phyloP scores from a whole-genome alignment of 805 yeast genomes.

The Zygotorulaspora sp. region DNA sequence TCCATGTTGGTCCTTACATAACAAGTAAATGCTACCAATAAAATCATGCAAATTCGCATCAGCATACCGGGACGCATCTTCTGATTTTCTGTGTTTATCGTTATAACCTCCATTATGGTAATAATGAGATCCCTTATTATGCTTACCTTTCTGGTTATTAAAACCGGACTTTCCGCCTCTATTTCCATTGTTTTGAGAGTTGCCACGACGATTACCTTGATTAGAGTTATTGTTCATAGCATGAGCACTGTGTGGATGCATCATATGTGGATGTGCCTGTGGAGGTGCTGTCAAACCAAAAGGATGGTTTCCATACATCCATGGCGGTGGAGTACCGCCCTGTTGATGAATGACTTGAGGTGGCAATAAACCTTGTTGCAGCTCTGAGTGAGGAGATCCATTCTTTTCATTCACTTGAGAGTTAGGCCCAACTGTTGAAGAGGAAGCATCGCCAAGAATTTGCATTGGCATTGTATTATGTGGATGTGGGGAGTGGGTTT shows the following conservation, averaged over 20 bases:
- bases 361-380: background rate
- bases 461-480: constrained; percentile 21
- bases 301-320: constrained; percentile 33
- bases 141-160: constrained; percentile 13
- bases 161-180: constrained; percentile 21
- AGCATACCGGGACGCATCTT: constrained; percentile 65
- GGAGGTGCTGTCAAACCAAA: constrained; percentile 32
- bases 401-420: constrained; percentile 4
- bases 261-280: constrained; percentile 20
- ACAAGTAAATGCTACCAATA: constrained; percentile 64
- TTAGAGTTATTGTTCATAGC: constrained; percentile 13
- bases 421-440: background rate
- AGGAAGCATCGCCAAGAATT: background rate
- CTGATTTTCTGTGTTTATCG: constrained; percentile 34
- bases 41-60: constrained; percentile 67
- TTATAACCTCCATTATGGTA: constrained; percentile 12
- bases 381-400: background rate
- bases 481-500: constrained; percentile 2
- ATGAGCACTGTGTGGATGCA: constrained; percentile 10
- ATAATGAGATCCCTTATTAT: constrained; percentile 12
- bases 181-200: constrained; percentile 17
- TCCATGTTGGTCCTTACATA: constrained; percentile 96
- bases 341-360: constrained; percentile 19
- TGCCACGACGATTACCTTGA: constrained; percentile 11
- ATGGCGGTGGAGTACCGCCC: constrained; percentile 31